phyloP scores from a whole-genome alignment of 345 rosid genomes.

The Salix viminalis region DNA sequence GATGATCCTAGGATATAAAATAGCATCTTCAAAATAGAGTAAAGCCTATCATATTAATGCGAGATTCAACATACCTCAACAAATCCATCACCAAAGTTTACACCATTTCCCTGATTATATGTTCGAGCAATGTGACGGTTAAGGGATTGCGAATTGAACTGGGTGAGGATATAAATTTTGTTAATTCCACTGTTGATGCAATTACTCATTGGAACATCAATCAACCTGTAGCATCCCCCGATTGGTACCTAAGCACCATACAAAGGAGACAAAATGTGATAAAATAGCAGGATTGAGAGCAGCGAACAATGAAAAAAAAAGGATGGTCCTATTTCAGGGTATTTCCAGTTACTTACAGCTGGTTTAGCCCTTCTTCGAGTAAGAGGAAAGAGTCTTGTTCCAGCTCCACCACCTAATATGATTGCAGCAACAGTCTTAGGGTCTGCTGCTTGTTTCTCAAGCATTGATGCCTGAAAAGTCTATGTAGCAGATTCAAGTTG shows the following conservation, averaged over 20 bases:
- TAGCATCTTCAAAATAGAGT: neutral
- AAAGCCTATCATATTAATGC: neutral
- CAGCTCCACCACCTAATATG: slow-evolving; percentile 88
- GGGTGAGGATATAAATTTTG: slow-evolving; percentile 86
- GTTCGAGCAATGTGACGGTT: slow-evolving; percentile 72
- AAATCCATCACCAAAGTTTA: slow-evolving; percentile 68
- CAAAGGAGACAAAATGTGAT: neutral
- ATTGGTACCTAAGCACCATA: slow-evolving; percentile 58
- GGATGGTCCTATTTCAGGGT: too few species aligned
- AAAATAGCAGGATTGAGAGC: neutral
- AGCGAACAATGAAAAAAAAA: neutral
- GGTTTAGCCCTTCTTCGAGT: slow-evolving; percentile 73
- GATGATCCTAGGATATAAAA: neutral
- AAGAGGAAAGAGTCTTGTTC: slow-evolving; percentile 75
- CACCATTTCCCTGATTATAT: slow-evolving; percentile 60
- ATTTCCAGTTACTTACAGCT: slow-evolving; percentile 46
- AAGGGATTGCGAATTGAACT: slow-evolving; percentile 81
- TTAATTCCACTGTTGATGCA: slow-evolving; percentile 83
- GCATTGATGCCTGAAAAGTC: slow-evolving; percentile 35
- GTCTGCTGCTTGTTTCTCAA: slow-evolving; percentile 47
- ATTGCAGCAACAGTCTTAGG: slow-evolving; percentile 73
- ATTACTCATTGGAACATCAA: slow-evolving; percentile 87
- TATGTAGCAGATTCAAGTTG: slow-evolving; percentile 23
- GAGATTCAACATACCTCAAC: slow-evolving; percentile 51
- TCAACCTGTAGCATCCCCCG: slow-evolving; percentile 79